phyloP scores from a whole-genome alignment of 768 basidiomycete genomes.

The Naganishia friedmannii region DNA sequence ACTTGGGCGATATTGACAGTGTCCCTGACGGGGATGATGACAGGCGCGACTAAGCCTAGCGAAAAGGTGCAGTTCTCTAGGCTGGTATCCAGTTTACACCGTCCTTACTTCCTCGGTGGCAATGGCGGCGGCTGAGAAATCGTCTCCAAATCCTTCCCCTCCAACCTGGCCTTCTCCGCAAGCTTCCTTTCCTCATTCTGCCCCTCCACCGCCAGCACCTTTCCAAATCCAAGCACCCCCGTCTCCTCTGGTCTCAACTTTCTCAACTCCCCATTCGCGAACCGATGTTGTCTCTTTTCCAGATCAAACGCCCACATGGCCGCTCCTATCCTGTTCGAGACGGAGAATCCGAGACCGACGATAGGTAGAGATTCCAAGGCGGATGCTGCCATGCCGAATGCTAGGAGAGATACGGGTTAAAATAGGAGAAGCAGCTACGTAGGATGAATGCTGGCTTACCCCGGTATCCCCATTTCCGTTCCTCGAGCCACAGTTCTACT shows the following conservation, averaged over 20 bases:
- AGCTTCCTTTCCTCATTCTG: constrained; percentile 12
- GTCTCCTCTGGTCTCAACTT: constrained; percentile 44
- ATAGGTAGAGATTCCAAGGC: constrained; percentile 78
- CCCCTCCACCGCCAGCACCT: constrained; percentile 13
- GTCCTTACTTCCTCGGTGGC: neutral
- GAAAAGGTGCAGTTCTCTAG: too few species aligned
- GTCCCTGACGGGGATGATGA: too few species aligned
- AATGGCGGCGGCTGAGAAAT: constrained; percentile 7
- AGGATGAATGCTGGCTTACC: constrained; percentile 53
- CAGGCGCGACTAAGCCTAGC: too few species aligned
- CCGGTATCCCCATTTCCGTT: constrained; percentile 84
- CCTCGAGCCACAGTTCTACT: constrained; percentile 73
- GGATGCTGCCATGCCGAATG: constrained; percentile 80
- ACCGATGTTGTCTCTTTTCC: constrained; percentile 55
- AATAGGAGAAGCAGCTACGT: neutral
- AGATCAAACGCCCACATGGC: constrained; percentile 71
- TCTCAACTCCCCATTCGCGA: constrained; percentile 50
- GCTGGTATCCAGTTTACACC: too few species aligned
- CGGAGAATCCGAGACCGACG: constrained; percentile 72
- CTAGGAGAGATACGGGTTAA: constrained; percentile 52
- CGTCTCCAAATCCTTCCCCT: neutral
- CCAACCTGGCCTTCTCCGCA: constrained; percentile 1
- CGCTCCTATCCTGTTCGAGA: constrained; percentile 84
- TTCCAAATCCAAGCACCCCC: constrained; percentile 13
- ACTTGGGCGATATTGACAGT: too few species aligned